phyloP scores from a whole-genome alignment of 2,329 filamentous ascomycete genomes.

The Daldinia sp. region DNA sequence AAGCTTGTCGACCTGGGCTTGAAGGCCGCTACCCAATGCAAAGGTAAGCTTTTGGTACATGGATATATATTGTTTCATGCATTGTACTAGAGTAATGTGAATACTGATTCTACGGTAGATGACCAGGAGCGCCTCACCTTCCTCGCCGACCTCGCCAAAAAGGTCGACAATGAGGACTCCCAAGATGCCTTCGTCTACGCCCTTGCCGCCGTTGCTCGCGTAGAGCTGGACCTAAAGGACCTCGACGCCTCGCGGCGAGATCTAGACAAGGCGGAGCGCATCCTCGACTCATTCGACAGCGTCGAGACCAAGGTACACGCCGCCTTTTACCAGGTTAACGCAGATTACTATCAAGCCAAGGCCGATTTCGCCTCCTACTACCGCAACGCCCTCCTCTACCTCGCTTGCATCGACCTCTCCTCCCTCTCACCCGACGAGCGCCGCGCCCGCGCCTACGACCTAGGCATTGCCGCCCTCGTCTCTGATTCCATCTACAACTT shows the following conservation, averaged over 20 bases:
- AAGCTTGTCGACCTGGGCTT: conserved; percentile 93
- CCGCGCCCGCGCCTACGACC: conserved; percentile 85
- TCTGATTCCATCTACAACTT: conserved; percentile 99
- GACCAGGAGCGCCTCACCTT: conserved; percentile 87
- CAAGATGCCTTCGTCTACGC: conserved; percentile 97
- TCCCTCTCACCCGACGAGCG: conserved; percentile 78
- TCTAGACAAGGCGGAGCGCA: conserved; percentile 84
- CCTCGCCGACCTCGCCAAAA: conserved; percentile 81
- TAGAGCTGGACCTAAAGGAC: conserved; percentile 82
- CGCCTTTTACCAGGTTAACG: conserved; percentile 93
- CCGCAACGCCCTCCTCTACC: conserved; percentile 95
- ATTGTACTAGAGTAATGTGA: too few relatives aligned
- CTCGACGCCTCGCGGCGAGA: conserved; percentile 85
- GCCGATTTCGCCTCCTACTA: conserved; percentile 96
- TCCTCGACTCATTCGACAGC: conserved; percentile 90
- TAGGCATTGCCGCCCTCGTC: conserved; percentile 89
- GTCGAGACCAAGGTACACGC: conserved; percentile 96
- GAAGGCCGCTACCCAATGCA: conserved; percentile 84
- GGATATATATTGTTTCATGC: too few relatives aligned
- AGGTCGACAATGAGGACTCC: conserved; percentile 89
- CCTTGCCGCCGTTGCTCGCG: conserved; percentile 85
- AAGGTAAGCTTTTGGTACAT: conserved; percentile 62
- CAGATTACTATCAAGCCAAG: conserved; percentile 93
- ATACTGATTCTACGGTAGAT: conserved; percentile 61
- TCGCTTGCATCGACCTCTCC: conserved; percentile 89